A percentile compares a stretch with the other conserved stretches of the same genome.
phyloP scores from a whole-genome alignment of 345 rosid species.

The Arabis hirsuta region DNA sequence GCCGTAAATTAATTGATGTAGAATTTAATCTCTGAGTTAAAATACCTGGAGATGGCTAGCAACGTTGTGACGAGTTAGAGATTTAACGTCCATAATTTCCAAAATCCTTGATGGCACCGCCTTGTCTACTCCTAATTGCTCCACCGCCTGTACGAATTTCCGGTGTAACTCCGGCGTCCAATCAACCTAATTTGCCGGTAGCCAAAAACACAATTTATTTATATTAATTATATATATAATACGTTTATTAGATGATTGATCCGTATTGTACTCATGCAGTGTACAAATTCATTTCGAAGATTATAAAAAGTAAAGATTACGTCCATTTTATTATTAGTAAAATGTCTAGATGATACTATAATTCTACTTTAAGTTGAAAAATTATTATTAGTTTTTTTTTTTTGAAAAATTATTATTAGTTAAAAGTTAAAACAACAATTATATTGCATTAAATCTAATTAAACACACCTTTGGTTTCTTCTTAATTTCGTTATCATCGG shows the following conservation, averaged over 20 bases:
- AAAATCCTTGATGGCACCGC: constrained; percentile 95
- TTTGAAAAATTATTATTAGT: too few species aligned
- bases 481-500: constrained; percentile 45
- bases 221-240: not conserved
- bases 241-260: too few species aligned
- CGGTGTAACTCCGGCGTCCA: constrained; percentile 97
- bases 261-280: too few species aligned
- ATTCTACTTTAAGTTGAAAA: too few species aligned
- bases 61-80: constrained; percentile 95
- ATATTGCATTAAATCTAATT: too few species aligned
- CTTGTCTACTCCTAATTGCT: constrained; percentile 92
- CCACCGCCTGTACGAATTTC: constrained; percentile 94
- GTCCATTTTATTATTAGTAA: too few species aligned
- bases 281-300: too few species aligned
- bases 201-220: not conserved
- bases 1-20: not conserved
- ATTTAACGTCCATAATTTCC: constrained; percentile 84
- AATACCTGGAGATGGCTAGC: constrained; percentile 97
- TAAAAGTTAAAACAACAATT: too few species aligned
- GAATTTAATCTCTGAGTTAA: not conserved
- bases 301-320: too few species aligned
- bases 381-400: too few species aligned
- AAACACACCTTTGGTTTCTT: constrained; percentile 40
- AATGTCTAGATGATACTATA: too few species aligned
- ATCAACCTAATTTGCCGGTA: constrained; percentile 66